Conservation (phyloP, 2,329 filamentous ascomycete species). For the Penicillium thymicola region DNA sequence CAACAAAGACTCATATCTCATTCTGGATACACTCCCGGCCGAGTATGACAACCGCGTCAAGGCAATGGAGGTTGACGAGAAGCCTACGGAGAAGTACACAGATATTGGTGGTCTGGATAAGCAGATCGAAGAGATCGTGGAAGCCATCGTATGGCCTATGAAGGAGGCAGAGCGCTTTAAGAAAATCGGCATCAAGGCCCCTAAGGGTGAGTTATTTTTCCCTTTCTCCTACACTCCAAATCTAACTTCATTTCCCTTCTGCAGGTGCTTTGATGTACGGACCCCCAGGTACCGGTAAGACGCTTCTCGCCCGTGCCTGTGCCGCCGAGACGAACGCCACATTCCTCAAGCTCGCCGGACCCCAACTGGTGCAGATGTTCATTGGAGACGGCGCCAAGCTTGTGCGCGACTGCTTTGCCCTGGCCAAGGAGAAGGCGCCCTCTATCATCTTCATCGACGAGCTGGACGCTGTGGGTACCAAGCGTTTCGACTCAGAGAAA, state of each 20-base stretch:
- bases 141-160: conserved; percentile 99
- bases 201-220: conserved; percentile 70
- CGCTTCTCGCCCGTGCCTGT: conserved; percentile 79
- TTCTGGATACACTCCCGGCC: conserved; percentile 91
- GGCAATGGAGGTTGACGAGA: conserved; percentile 99
- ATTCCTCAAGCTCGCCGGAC: conserved; percentile 96
- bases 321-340: conserved; percentile 97
- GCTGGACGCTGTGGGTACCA: conserved; percentile 95
- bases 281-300: conserved; percentile 50
- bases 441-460: conserved; percentile 99
- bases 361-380: conserved; percentile 99
- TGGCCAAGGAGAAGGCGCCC: conserved; percentile 97
- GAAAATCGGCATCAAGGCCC: conserved; percentile 99
- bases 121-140: conserved; percentile 97
- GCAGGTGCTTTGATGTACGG: conserved; percentile 97
- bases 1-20: conserved; percentile 98
- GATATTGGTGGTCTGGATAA: conserved; percentile 97
- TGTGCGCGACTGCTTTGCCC: conserved; percentile 92
- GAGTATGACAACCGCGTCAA: conserved; percentile 99
- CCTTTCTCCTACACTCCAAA: conserved; percentile 2
- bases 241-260: conserved; percentile 6
- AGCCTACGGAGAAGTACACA: conserved; percentile 97
- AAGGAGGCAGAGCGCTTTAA: conserved; percentile 99
- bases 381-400: conserved; percentile 98
- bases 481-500: conserved; percentile 98